Percentiles rank a stretch among this genome's conserved stretches.
Conservation (phyloP, 345 rosid species). For the Carallia pectinifolia region DNA sequence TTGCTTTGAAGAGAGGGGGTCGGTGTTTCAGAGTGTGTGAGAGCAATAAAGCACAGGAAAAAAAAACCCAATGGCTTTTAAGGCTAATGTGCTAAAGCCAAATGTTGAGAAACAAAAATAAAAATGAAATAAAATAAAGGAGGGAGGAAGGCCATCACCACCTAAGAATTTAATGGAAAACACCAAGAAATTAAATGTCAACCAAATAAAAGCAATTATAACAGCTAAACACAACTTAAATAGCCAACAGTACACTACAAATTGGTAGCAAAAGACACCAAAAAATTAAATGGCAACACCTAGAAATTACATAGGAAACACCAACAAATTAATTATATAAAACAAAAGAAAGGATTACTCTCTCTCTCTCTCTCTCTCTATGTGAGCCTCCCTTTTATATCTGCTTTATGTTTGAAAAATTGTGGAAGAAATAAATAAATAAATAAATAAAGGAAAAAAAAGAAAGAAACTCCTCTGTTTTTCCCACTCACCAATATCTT, state of each 20-base stretch:
- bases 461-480: too few relatives aligned
- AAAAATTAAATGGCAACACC: slow-evolving; percentile 40
- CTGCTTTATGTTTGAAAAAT: too few relatives aligned
- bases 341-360: not conserved
- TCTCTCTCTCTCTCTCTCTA: not conserved
- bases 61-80: slow-evolving; percentile 44
- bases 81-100: slow-evolving; percentile 27
- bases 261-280: slow-evolving; percentile 30
- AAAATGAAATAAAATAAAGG: not conserved
- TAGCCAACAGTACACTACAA: slow-evolving; percentile 21
- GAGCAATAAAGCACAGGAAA: slow-evolving; percentile 28
- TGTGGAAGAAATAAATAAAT: too few relatives aligned
- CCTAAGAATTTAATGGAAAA: slow-evolving; percentile 55
- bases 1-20: slow-evolving; percentile 35
- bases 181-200: slow-evolving; percentile 63
- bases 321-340: slow-evolving; percentile 17
- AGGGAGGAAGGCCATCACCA: slow-evolving; percentile 28
- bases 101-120: not conserved
- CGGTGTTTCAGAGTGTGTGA: slow-evolving; percentile 32
- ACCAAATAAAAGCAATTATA: slow-evolving; percentile 41
- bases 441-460: too few relatives aligned
- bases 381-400: too few relatives aligned
- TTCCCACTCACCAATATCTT: too few relatives aligned
- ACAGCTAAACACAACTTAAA: slow-evolving; percentile 31
- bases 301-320: slow-evolving; percentile 32